phyloP scores from a whole-genome alignment of 2,329 filamentous ascomycete species.

The Fusarium heterosporum region DNA sequence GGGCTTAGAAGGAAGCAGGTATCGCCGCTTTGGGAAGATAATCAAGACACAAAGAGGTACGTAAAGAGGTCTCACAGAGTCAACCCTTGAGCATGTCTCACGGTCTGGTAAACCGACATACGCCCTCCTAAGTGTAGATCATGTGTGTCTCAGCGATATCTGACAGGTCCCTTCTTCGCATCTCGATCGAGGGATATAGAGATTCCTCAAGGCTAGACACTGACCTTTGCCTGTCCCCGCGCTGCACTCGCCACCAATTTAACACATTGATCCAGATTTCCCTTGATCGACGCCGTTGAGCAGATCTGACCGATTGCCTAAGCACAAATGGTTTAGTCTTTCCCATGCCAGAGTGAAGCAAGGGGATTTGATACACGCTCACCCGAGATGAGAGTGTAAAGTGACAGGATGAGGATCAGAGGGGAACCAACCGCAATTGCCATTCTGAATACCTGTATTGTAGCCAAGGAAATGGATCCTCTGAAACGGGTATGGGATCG shows the following conservation, averaged over 20 bases:
- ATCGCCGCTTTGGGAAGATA: constrained; percentile 22
- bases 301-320: constrained; percentile 92
- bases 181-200: constrained; percentile 36
- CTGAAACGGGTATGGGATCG: constrained; percentile 11
- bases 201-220: constrained; percentile 29
- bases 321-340: constrained; percentile 16
- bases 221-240: constrained; percentile 80
- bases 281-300: constrained; percentile 80
- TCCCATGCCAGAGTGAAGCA: constrained; percentile 28
- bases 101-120: constrained; percentile 25
- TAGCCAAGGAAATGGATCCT: constrained; percentile 13
- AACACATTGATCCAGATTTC: constrained; percentile 85
- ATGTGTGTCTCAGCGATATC: constrained; percentile 7
- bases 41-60: constrained; percentile 6
- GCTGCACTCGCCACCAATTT: constrained; percentile 78
- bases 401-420: not conserved
- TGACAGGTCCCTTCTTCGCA: constrained; percentile 14
- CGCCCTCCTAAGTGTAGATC: constrained; percentile 20
- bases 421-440: constrained; percentile 43
- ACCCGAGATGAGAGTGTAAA: constrained; percentile 1
- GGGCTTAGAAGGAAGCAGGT: constrained; percentile 18
- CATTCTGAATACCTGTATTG: constrained; percentile 34
- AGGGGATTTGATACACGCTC: constrained; percentile 11
- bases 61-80: constrained; percentile 28
- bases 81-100: constrained; percentile 39